Base-by-base conservation (phyloP, 441 rosid genomes). In the Isatis lusitanica region DNA sequence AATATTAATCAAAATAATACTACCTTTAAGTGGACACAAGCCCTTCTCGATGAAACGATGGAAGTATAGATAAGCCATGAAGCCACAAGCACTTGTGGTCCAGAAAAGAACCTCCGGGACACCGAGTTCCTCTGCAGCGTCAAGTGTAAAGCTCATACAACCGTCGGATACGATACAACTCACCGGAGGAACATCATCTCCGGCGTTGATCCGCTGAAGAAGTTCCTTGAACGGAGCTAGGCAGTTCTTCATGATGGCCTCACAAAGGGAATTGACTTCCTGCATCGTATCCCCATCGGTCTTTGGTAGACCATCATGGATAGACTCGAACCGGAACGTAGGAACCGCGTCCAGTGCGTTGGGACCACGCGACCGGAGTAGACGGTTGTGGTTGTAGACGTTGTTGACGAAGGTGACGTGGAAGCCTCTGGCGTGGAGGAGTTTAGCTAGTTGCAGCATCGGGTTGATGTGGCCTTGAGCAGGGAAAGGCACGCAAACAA, bases 401-500 rank as follows among this genome's bases (percentile, higher is more conserved):
- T 76, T 71, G 70, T 64, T 70, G 40, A 76, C 68, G 3, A 70
- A 70, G 24, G 80, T 76, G 9, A 76, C 71, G 31, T 76, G 62
- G 44, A 76, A 71, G 48, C 68, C 76, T 42, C 11, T 48, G 0
- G 1, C 1, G 59, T 77, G 76, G 58, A 77, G 73, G 18, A 77
- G 76, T 46, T 77, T 77, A 47, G 80, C 80, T 7, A 77, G 56
- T 42, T 52, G 51, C 36, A 77, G 30, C 80, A 77, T 65, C 5
- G 80, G 77, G n/a, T 72, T 62, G 56, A 77, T 77, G 35, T 77
- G 80, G 48, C 80, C 77, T 48, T 77, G 80, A 58, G 68, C 64
- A 5, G 77, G 80, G 33, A 18, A 77, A 21, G 77, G 80, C 12
- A 77, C 59, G 17, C 76, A 71, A 40, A 77, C 80, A 24, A 33